Base-by-base conservation (phyloP, 345 rosid genomes). In the Populus euphratica region DNA sequence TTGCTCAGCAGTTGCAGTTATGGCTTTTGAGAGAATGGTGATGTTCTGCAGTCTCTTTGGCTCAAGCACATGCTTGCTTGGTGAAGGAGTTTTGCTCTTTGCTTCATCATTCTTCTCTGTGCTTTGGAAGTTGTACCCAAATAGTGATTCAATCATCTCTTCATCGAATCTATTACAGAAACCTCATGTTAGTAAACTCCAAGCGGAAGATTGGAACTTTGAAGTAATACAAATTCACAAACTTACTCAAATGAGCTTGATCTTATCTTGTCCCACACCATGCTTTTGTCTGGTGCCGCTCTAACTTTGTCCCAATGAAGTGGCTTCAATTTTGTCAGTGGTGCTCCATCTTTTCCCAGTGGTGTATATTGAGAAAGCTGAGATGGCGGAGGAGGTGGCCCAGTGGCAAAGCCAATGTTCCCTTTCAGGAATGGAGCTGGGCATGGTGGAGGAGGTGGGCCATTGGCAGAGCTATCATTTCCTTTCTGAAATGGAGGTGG, bases 251-350 rank as follows among this genome's bases (percentile, higher is more conserved):
- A 93, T 23, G 99, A 93, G 90, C 91, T 96, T 78, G 97, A 86
- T 84, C 91, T 86, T 61, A 96, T 78, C 87, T 89, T 92, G 83
- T 96, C 98, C 99, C 99, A 96, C 39, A 92, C 99, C 95, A 87
- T 96, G 72, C 85, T 83, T 4, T 88, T 86, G 79, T 96, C 98
- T 6, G 97, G 91, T 73, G 91, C 83, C 65, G 98, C 98, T 83
- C 97, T 94, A n/a, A 96, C 99, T 88, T 93, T 96, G 91, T 96
- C 98, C 99, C 99, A 96, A 5, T 96, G 99, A 75, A 96, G 98
- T 6, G 99, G 99, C 87, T 96, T 96, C 81, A 96, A 66, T 83
- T 96, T 96, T 68, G 99, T 89, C 49, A 96, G 76, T 66, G 94
- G 90, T 39, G 81, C 71, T 86, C 98, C 97, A 67, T 91, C 93